Conservation (phyloP, 176 grass and related monocot genomes). For the Eragrostis curvula region DNA sequence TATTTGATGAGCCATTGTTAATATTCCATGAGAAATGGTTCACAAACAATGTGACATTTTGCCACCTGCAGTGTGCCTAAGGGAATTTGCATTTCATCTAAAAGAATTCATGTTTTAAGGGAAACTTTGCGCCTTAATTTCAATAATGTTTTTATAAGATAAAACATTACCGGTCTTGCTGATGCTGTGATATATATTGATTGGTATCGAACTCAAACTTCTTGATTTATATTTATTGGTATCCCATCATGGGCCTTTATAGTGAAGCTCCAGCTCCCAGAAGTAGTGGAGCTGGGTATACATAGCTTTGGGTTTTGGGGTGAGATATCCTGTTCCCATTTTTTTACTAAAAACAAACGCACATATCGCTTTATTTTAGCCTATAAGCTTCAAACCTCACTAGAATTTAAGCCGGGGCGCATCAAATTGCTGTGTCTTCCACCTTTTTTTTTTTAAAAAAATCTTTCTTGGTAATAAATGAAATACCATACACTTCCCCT, state of each 20-base stretch:
- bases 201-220: neutral
- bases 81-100: neutral
- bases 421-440: no score
- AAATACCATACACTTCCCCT: neutral
- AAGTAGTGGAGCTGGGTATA: no score
- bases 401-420: no score
- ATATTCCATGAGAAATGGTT: slow-evolving; percentile 17
- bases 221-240: no score
- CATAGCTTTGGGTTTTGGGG: no score
- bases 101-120: slow-evolving; percentile 1
- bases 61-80: neutral
- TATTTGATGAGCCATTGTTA: neutral
- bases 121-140: neutral
- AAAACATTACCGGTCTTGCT: neutral
- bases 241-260: neutral
- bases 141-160: neutral
- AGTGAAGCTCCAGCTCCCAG: no score
- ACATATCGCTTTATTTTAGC: no score
- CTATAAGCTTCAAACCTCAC: no score
- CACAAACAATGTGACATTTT: neutral
- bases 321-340: no score
- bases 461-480: neutral
- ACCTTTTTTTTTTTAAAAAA: neutral
- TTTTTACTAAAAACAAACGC: no score
- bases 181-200: neutral